Evolutionary conservation across 768 basidiomycete genomes (phyloP).

Genomic region (Amanita exitialis): DNA sequence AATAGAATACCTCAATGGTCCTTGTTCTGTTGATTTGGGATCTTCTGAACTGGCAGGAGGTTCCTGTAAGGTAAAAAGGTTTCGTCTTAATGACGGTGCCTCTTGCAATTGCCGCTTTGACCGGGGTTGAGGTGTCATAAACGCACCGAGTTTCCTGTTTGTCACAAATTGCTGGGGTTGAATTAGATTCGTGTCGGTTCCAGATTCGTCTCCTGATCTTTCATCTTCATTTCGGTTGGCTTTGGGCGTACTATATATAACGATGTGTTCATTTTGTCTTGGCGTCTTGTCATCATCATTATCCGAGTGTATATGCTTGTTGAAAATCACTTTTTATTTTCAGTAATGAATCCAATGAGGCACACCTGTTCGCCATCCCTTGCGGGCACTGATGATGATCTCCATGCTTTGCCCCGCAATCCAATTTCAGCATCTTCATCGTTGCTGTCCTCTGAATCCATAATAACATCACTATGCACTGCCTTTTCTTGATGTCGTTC

Average conservation of each 20-base stretch:
- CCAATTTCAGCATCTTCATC: slow-evolving; percentile 19
- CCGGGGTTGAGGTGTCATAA: slow-evolving; percentile 51
- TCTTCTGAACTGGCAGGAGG: not conserved
- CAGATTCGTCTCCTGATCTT: not conserved
- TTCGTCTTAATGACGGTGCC: not conserved
- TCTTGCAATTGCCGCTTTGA: slow-evolving; percentile 5
- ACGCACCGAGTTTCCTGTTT: slow-evolving; percentile 22
- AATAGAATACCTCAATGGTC: slow-evolving; percentile 26
- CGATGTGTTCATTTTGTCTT: not conserved
- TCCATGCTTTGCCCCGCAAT: slow-evolving; percentile 12
- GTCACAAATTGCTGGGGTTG: not conserved
- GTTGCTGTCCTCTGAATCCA: not conserved
- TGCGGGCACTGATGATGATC: slow-evolving; percentile 14
- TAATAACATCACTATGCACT: slow-evolving; percentile 5
- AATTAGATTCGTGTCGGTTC: not conserved
- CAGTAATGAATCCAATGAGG: not conserved
- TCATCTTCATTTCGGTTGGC: not conserved
- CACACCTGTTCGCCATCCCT: slow-evolving; percentile 16
- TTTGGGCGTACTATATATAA: not conserved
- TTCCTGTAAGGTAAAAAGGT: not conserved
- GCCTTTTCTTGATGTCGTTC: slow-evolving; percentile 14
- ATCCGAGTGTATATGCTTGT: not conserved
- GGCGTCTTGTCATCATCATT: not conserved
- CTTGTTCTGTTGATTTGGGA: slow-evolving; percentile 1
- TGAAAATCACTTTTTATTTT: not conserved